A percentile compares a stretch with the other conserved stretches of the same genome.
Evolutionary conservation across 305 asterid genomes (phyloP).

Genomic region (Solanum hybrid): DNA sequence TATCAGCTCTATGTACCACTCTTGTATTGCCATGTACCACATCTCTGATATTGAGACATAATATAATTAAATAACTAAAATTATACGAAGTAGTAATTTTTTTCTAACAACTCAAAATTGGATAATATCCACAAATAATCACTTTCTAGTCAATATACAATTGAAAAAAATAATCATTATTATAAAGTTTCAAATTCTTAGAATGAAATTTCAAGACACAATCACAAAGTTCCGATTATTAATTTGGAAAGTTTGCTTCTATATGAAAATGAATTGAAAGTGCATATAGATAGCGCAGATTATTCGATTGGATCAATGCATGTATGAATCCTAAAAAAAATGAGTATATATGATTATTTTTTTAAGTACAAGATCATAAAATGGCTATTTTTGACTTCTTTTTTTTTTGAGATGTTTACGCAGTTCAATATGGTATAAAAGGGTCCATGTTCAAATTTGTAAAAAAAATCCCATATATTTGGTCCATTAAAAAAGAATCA

Average conservation of each 20-base stretch:
- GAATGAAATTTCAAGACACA: background rate
- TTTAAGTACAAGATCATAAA: background rate
- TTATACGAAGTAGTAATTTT: background rate
- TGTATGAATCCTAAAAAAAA: background rate
- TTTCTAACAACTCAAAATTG: background rate
- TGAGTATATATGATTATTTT: background rate
- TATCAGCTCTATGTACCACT: constrained; percentile 70
- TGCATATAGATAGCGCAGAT: background rate
- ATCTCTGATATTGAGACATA: constrained; percentile 15
- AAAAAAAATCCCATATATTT: background rate
- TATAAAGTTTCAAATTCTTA: background rate
- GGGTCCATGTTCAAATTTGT: background rate
- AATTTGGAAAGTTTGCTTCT: background rate
- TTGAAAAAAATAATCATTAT: background rate
- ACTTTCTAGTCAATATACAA: background rate
- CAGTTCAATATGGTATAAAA: background rate
- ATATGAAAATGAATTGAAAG: background rate
- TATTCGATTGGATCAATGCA: background rate
- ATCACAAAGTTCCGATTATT: background rate
- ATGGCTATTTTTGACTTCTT: background rate
- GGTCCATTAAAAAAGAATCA: background rate
- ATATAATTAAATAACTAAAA: background rate
- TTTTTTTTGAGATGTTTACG: background rate
- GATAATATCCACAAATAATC: background rate
- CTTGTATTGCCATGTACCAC: constrained; percentile 47